These are phyloP conservation scores for Globisporangium cystogenes DNA, from an alignment of 352 stramenopile species.

Conservation along the genomic window DNA sequence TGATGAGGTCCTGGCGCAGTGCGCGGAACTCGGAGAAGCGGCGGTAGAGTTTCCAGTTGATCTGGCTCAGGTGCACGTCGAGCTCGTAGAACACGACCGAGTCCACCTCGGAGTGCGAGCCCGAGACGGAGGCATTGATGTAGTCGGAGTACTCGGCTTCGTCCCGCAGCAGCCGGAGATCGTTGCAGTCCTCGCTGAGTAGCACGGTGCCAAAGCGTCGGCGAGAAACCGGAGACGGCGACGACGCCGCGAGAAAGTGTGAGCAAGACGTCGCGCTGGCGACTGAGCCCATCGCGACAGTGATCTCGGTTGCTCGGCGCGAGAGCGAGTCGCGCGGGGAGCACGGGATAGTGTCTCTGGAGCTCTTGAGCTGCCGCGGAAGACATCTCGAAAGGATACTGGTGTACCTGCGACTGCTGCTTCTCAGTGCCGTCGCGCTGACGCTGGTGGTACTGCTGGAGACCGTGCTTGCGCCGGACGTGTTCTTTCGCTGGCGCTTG, in stretches of 20 bases:
- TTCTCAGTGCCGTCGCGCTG: background rate
- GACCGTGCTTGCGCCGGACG: background rate
- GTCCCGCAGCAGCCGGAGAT: conserved; percentile 55
- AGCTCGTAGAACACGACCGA: conserved; percentile 66
- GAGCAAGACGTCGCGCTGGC: background rate
- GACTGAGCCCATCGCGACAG: background rate
- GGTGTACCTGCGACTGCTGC: conserved; percentile 5
- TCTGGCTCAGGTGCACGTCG: conserved; percentile 56
- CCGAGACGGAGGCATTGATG: conserved; percentile 36
- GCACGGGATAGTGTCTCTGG: background rate
- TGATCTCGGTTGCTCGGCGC: conserved; percentile 6
- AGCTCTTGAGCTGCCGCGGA: conserved; percentile 4
- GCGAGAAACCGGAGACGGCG: conserved; percentile 2
- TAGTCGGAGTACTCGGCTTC: conserved; percentile 83
- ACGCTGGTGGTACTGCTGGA: background rate
- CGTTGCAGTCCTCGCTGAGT: conserved; percentile 25
- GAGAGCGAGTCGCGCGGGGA: conserved; percentile 1
- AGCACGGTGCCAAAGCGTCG: conserved; percentile 23
- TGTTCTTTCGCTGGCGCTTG: conserved; percentile 10
- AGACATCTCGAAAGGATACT: conserved; percentile 13
- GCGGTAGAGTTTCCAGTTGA: conserved; percentile 47
- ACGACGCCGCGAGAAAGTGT: background rate
- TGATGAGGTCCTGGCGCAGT: conserved; percentile 53
- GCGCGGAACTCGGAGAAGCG: conserved; percentile 74
- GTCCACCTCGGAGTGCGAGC: conserved; percentile 42